phyloP scores from a whole-genome alignment of 306 rosid species.

The Cercis canadensis region DNA sequence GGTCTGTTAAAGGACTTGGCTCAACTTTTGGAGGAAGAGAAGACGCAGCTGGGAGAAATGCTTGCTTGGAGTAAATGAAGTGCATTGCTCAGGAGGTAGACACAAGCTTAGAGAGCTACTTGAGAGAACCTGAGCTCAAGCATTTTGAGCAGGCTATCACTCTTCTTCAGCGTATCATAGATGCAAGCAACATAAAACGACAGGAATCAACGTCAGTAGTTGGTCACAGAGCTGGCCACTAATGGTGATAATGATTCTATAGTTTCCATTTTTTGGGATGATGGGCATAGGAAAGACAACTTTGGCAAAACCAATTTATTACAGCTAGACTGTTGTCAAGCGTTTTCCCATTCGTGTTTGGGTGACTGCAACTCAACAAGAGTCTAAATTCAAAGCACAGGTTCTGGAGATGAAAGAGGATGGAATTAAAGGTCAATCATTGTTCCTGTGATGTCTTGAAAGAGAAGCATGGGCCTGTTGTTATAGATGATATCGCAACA shows the following conservation, averaged over 20 bases:
- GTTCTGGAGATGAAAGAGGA: no score
- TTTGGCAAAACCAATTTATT: constrained; percentile 43
- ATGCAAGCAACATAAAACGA: no score
- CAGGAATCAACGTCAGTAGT: no score
- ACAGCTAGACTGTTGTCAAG: background rate
- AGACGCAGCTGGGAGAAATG: background rate
- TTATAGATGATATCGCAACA: constrained; percentile 39
- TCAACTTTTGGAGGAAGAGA: no score
- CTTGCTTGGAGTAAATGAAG: constrained; percentile 30
- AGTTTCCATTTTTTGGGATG: constrained; percentile 50
- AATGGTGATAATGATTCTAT: background rate
- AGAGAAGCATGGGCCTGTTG: constrained; percentile 21
- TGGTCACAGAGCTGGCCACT: constrained; percentile 30
- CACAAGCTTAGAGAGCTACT: background rate
- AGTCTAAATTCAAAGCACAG: no score
- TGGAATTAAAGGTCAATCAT: no score
- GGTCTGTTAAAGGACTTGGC: no score
- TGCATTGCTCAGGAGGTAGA: constrained; percentile 6
- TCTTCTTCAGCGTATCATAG: no score
- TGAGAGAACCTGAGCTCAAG: no score
- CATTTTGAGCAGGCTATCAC: no score
- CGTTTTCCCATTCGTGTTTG: no score
- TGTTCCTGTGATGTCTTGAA: constrained; percentile 6
- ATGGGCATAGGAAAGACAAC: constrained; percentile 54
- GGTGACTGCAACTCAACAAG: no score